Evolutionary conservation across 176 grass and related monocot species (phyloP), one percentile per base, ranked within the genome.

Genomic region (Thinopyrum elongatum): DNA sequence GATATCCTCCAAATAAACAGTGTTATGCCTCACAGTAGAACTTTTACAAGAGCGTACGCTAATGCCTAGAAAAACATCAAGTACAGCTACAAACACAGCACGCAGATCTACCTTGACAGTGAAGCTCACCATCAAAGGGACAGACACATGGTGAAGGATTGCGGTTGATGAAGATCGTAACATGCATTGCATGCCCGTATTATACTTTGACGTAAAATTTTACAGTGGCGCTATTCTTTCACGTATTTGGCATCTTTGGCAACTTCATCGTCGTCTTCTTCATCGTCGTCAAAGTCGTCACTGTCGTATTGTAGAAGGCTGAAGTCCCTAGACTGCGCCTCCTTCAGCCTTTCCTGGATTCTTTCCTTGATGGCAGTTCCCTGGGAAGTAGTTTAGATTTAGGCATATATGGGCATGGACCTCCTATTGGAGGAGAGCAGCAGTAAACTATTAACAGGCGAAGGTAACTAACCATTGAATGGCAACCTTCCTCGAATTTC

Each of bases 401-500:
- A 93, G 33, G 41, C 13, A 28, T 19, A 42, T n/a, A 81, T 86
- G 17, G 76, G 49, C 78, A 86, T 1, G 57, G 10, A 35, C 49
- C 74, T 74, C 57, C 46, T 80, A 53, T 4, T 36, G 78, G 44
- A 26, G 66, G 1, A 22, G 6, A 70, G 41, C 11, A 81, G 4
- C 22, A 29, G 3, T 51, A n/a, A 6, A 35, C n/a, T 33, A 57
- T 4, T 77, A 8, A 55, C 38, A 64, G 36, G 59, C 16, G 19
- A 72, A 67, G 17, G 63, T 33, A 75, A 84, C 70, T 78, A 35
- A 98, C 96, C 96, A 98, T 98, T 71, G 90, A 94, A 74, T 95
- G 96, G 57, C 91, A 98, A 53, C 96, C 93, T 81, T 98, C 96
- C 85, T 98, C 96, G 55, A 98, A 98, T 73, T 95, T 98, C 79